Evolutionary conservation across 1,284 basidiomycete genomes (phyloP), one percentile per base, ranked within the genome.

Genomic region (Puccinia coronata): DNA sequence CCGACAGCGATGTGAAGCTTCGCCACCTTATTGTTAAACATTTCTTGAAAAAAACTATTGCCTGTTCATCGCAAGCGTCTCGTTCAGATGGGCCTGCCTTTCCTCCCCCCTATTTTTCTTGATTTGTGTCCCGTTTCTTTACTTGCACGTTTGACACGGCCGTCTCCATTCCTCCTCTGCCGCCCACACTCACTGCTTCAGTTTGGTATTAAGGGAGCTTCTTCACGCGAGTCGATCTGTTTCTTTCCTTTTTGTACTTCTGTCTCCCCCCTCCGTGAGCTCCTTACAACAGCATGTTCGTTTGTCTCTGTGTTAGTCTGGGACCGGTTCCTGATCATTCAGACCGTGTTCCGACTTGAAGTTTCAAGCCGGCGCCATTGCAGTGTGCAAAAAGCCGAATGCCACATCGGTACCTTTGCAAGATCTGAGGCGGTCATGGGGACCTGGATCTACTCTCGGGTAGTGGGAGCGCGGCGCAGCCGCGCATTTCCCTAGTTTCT

Each of bases 81-180:
- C n/a, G n/a, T n/a, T n/a, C n/a, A n/a, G n/a, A n/a, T n/a, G n/a
- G n/a, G n/a, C n/a, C n/a, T n/a, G n/a, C n/a, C n/a, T n/a, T n/a
- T n/a, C n/a, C n/a, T n/a, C n/a, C n/a, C n/a, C n/a, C n/a, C n/a
- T n/a, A n/a, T n/a, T n/a, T n/a, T n/a, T n/a, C n/a, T n/a, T n/a
- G n/a, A n/a, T n/a, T n/a, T 34, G 16, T 65, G 61, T 34, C 18
- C 4, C 14, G 14, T n/a, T n/a, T 41, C 31, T 43, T 49, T 49
- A 53, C 69, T 71, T 71, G 69, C 47, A 39, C 69, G 69, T 71
- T 71, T 71, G 69, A 71, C 47, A 71, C 69, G 69, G 69, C 69
- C 47, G n/a, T 43, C 43, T 34, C n/a, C 9, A 43, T 31, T 34
- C 41, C 49, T 36, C 25, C 67, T 31, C 67, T 4, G 9, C 49